A percentile compares a stretch with the other conserved stretches of the same genome.
Evolutionary conservation across 345 rosid species (phyloP).

Genomic region (Raphanus sativus): DNA sequence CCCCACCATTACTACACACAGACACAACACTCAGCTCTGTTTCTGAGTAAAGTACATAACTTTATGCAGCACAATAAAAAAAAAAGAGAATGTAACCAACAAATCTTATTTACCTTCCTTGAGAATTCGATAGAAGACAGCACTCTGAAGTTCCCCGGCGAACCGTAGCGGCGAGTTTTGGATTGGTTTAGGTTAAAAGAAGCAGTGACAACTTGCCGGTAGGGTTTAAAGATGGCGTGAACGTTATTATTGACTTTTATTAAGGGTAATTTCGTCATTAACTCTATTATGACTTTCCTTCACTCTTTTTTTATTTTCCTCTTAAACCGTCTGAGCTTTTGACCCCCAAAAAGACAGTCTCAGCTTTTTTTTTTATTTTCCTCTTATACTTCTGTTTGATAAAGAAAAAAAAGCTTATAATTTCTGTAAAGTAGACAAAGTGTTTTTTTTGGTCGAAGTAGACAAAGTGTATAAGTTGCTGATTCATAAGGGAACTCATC

Average conservation of each 20-base stretch:
- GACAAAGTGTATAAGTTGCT: conserved; percentile 54
- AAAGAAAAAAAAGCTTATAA: conserved; percentile 64
- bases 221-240: conserved; percentile 39
- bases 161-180: conserved; percentile 20
- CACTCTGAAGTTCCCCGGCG: conserved; percentile 29
- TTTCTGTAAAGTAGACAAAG: conserved; percentile 74
- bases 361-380: no score
- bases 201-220: conserved; percentile 13
- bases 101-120: conserved; percentile 17
- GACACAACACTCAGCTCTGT: neutral
- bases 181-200: conserved; percentile 16
- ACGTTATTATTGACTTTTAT: neutral
- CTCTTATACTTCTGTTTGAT: no score
- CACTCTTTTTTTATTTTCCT: conserved; percentile 14
- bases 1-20: conserved; percentile 58
- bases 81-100: neutral
- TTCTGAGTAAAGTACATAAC: neutral
- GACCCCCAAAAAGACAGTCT: no score
- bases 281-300: neutral
- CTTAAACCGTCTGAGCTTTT: neutral
- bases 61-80: neutral
- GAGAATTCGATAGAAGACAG: neutral
- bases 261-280: conserved; percentile 30
- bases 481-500: conserved; percentile 54
- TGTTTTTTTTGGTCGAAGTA: neutral